Evolutionary conservation across 2,329 filamentous ascomycete species (phyloP).

Genomic region (Diaporthe citri): DNA sequence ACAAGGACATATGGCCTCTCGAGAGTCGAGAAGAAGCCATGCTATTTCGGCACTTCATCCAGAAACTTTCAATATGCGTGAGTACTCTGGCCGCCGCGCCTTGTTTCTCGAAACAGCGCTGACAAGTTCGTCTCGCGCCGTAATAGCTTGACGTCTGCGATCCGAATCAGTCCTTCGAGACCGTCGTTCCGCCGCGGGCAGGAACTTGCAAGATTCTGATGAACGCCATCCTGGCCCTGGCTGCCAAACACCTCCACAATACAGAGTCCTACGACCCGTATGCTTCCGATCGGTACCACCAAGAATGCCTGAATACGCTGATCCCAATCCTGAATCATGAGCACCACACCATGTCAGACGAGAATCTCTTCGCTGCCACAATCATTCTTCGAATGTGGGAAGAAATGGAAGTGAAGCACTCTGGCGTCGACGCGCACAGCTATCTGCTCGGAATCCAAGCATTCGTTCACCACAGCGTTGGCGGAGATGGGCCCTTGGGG

Average conservation of each 20-base stretch:
- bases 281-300: conserved; percentile 65
- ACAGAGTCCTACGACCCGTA: conserved; percentile 61
- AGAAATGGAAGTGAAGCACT: conserved; percentile 62
- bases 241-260: conserved; percentile 66
- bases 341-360: conserved; percentile 57
- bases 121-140: not conserved
- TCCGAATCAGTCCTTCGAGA: conserved; percentile 61
- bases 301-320: conserved; percentile 62
- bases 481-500: conserved; percentile 42
- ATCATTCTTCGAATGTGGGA: conserved; percentile 70
- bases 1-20: conserved; percentile 47
- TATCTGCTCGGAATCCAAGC: conserved; percentile 61
- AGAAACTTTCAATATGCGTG: conserved; percentile 53
- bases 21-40: conserved; percentile 45
- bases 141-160: conserved; percentile 59
- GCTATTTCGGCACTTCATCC: conserved; percentile 51
- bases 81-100: conserved; percentile 28
- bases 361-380: conserved; percentile 66
- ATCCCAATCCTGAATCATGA: conserved; percentile 61
- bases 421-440: conserved; percentile 60
- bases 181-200: conserved; percentile 65
- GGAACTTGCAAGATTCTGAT: conserved; percentile 63
- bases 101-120: not conserved
- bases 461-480: conserved; percentile 55
- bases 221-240: conserved; percentile 69